Conservation (phyloP, 768 basidiomycete species). For the Exsudoporus frostii region DNA sequence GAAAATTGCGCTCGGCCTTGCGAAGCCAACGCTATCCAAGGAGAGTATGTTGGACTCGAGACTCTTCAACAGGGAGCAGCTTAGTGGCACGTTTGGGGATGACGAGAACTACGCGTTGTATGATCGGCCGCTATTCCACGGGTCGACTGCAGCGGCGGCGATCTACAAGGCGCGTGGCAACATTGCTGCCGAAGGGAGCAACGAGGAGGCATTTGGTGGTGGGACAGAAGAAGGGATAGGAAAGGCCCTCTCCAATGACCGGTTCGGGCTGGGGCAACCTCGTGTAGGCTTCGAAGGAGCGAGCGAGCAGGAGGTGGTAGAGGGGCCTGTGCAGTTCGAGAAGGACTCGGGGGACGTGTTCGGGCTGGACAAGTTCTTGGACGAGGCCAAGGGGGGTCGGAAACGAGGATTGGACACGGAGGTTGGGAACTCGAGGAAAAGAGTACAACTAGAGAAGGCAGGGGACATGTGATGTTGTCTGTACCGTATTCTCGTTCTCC, state of each 20-base stretch:
- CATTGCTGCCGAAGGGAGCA: conserved; percentile 62
- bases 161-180: conserved; percentile 96
- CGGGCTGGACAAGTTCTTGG: conserved; percentile 94
- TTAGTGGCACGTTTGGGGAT: conserved; percentile 77
- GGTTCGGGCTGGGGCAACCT: conserved; percentile 86
- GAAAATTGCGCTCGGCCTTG: conserved; percentile 96
- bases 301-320: conserved; percentile 74
- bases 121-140: conserved; percentile 93
- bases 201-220: conserved; percentile 90
- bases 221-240: conserved; percentile 95
- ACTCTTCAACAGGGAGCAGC: conserved; percentile 93
- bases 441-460: conserved; percentile 66
- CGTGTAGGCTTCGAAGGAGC: conserved; percentile 91
- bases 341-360: conserved; percentile 98
- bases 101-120: conserved; percentile 95
- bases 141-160: conserved; percentile 96
- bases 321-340: conserved; percentile 98
- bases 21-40: conserved; percentile 94
- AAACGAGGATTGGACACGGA: conserved; percentile 83
- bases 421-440: conserved; percentile 66
- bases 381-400: conserved; percentile 93
- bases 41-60: conserved; percentile 97
- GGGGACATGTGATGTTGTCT: conserved; percentile 35
- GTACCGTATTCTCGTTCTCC: not conserved
- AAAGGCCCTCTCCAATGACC: conserved; percentile 87